Percentiles rank a stretch among this genome's conserved stretches.
Conservation (phyloP, 225 moss, liverwort and hornwort genomes). For the Antitrichia curtipendula region DNA sequence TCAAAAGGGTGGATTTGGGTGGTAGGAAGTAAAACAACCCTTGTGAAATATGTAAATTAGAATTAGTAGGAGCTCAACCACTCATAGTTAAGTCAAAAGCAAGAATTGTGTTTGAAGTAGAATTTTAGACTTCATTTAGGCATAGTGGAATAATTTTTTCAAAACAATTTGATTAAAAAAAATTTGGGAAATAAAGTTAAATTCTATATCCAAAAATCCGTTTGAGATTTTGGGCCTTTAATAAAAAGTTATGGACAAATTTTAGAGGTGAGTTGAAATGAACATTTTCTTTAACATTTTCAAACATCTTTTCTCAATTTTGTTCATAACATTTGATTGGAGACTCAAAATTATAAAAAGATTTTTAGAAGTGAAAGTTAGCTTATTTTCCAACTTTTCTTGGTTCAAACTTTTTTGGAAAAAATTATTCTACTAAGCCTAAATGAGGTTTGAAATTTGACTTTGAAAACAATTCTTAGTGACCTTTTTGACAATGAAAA, state of each 20-base stretch:
- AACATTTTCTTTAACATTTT: too few relatives aligned
- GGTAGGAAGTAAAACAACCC: not conserved
- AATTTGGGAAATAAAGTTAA: too few relatives aligned
- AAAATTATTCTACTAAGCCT: not conserved
- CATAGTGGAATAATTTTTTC: too few relatives aligned
- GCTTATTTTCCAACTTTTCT: too few relatives aligned
- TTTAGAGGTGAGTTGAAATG: not conserved
- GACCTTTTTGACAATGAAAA: too few relatives aligned
- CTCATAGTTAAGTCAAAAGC: not conserved
- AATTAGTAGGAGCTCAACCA: not conserved
- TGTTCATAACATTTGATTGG: not conserved
- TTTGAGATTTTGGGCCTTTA: not conserved
- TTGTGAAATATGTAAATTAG: not conserved
- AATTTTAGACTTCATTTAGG: too few relatives aligned
- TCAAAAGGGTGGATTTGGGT: too few relatives aligned
- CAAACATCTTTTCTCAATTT: not conserved
- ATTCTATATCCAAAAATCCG: too few relatives aligned
- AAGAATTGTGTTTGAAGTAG: too few relatives aligned
- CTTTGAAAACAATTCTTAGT: too few relatives aligned
- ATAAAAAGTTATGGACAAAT: not conserved
- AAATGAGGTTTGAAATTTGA: not conserved
- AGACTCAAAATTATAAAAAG: rapidly evolving
- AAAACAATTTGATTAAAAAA: too few relatives aligned
- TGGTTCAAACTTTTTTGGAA: not conserved
- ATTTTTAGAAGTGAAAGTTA: not conserved